Conservation (phyloP, 805 yeast genomes). For the Schizosaccharomyces pombe region ASM294v3 CU329670.1:3399001-3399500, state of each 20-base stretch:
- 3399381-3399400: slow-evolving; percentile 86
- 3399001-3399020: too few relatives aligned
- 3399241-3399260: not conserved
- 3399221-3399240: not conserved
- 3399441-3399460: slow-evolving; percentile 95
- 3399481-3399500: slow-evolving; percentile 95
- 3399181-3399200: not conserved
- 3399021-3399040: too few relatives aligned
- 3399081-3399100: too few relatives aligned
- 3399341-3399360: slow-evolving; percentile 99
- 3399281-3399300: slow-evolving; percentile 99
- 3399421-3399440: slow-evolving; percentile 97
- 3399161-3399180: too few relatives aligned
- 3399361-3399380: slow-evolving; percentile 96
- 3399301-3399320: slow-evolving; percentile 99
- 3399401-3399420: slow-evolving; percentile 98
- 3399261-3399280: slow-evolving; percentile 56
- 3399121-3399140: too few relatives aligned
- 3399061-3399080: too few relatives aligned
- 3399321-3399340: slow-evolving; percentile 97
- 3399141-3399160: too few relatives aligned
- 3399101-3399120: too few relatives aligned
- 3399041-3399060: too few relatives aligned
- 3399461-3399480: slow-evolving; percentile 95
- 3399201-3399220: not conserved